Conservation (phyloP, 768 basidiomycete species). For the Suillus ampliporus region DNA sequence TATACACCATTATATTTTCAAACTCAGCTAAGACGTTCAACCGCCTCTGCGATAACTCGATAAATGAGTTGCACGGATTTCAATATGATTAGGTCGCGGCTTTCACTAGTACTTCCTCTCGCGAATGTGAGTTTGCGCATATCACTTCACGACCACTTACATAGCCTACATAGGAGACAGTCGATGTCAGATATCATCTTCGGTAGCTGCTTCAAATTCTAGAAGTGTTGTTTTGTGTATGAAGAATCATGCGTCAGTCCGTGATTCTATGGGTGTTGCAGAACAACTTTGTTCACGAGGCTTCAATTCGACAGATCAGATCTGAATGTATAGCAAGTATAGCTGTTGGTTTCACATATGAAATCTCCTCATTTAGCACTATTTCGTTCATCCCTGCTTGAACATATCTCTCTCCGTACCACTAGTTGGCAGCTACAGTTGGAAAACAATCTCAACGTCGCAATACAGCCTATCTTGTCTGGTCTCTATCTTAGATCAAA, state of each 20-base stretch:
- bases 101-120: too few species aligned
- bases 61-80: not conserved
- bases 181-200: not conserved
- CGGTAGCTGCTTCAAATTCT: too few species aligned
- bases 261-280: not conserved
- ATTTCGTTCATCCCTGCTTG: not conserved
- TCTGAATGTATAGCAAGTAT: not conserved
- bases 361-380: not conserved
- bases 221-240: not conserved
- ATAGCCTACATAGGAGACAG: not conserved
- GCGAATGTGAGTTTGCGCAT: not conserved
- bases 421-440: too few species aligned
- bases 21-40: too few species aligned
- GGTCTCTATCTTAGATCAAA: not conserved
- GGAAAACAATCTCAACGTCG: not conserved
- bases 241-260: constrained; percentile 2
- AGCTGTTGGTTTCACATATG: not conserved
- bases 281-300: not conserved
- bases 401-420: not conserved
- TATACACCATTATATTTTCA: too few species aligned
- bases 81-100: not conserved
- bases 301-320: not conserved
- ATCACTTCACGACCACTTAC: not conserved
- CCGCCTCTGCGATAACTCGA: not conserved
- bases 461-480: not conserved